Evolutionary conservation across 2,329 filamentous ascomycete genomes (phyloP), one percentile per base, ranked within the genome.

Genomic region (Hortaea werneckii): DNA sequence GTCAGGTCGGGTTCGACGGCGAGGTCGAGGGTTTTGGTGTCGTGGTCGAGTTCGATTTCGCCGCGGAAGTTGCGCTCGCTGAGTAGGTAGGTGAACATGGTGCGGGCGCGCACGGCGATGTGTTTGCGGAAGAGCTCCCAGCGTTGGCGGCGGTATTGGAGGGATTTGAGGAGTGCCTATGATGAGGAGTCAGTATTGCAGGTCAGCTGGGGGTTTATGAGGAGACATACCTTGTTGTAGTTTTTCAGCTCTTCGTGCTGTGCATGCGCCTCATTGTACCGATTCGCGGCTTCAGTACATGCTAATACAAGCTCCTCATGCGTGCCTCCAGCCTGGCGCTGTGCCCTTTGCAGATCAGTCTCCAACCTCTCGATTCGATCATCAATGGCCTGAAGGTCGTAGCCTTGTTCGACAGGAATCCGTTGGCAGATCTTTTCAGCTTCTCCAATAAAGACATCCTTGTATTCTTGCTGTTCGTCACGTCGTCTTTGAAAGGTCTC

Each of bases 31-130:
- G 77, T 73, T 55, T 83, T 83, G n/a, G 74, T 65, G 41, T 73
- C 70, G 67, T 96, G 90, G 58, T 95, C 82, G 37, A 94, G 77
- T 20, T 82, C 71, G 47, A 98, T 77, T 52, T 78, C 79, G 46
- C 92, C 92, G 39, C 88, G 80, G 67, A 94, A 98, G 20, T 85
- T 83, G 58, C 92, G 82, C 66, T 96, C 89, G 59, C 82, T 87
- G 47, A 98, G 78, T 10, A 96, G 76, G 60, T 92, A 94, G 43
- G 79, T 83, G 66, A 98, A 98, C 50, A 86, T 87, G 44, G 84
- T 82, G 42, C 87, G 82, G 40, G 92, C 86, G 45, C 85, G 80
- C n/a, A 83, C 79, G 34, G 88, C 90, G 58, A 98, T 95, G 55
- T 82, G 79, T 27, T 81, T 77, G 57, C 90, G 84, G 66, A 98